Percentiles rank a stretch among this genome's conserved stretches.
These are phyloP conservation scores for Tieghemostelium lacteum DNA, from an alignment of 78 protist species.

Conservation along the genomic window DNA sequence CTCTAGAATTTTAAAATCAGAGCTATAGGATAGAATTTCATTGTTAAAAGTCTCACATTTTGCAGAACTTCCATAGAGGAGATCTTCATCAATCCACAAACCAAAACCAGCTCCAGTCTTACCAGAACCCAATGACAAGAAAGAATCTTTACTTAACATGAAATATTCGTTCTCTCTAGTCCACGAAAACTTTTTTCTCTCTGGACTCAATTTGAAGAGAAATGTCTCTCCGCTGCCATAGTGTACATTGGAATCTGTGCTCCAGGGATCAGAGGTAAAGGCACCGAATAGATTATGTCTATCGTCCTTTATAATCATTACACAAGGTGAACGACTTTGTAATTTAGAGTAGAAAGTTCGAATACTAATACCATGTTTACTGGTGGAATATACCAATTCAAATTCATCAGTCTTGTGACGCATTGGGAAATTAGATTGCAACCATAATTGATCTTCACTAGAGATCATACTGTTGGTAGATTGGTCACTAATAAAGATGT, in stretches of 20 bases:
- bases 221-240: slow-evolving; percentile 76
- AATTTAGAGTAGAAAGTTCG: slow-evolving; percentile 51
- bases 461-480: too few relatives aligned
- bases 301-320: slow-evolving; percentile 47
- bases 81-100: slow-evolving; percentile 76
- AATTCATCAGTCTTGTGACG: slow-evolving; percentile 35
- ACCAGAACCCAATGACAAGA: slow-evolving; percentile 67
- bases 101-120: slow-evolving; percentile 42
- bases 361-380: slow-evolving; percentile 58
- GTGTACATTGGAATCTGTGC: slow-evolving; percentile 40
- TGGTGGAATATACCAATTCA: slow-evolving; percentile 39
- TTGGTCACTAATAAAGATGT: too few relatives aligned
- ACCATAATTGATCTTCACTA: background rate
- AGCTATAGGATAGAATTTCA: slow-evolving; percentile 21
- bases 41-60: slow-evolving; percentile 51
- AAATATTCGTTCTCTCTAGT: slow-evolving; percentile 57
- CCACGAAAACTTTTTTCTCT: slow-evolving; percentile 56
- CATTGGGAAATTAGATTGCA: slow-evolving; percentile 54
- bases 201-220: slow-evolving; percentile 20
- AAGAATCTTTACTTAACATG: slow-evolving; percentile 41
- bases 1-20: slow-evolving; percentile 53
- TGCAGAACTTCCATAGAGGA: slow-evolving; percentile 34
- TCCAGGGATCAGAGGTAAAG: slow-evolving; percentile 73
- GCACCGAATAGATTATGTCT: slow-evolving; percentile 48
- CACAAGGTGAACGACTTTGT: slow-evolving; percentile 44